A percentile compares a stretch with the other conserved stretches of the same genome.
Evolutionary conservation across 2,329 filamentous ascomycete species (phyloP).

Genomic region (Neonectria magnoliae): DNA sequence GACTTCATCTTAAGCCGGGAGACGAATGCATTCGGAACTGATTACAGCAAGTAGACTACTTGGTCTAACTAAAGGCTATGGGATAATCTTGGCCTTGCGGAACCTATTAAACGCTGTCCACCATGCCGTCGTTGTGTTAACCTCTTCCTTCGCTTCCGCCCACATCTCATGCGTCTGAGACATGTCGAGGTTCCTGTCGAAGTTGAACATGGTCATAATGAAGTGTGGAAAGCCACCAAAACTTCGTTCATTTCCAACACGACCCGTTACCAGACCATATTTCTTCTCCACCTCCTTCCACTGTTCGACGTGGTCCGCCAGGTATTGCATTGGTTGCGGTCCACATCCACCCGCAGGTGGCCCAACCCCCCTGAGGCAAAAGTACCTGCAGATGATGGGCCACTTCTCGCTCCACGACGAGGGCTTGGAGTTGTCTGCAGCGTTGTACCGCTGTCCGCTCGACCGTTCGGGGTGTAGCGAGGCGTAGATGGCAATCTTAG

Average conservation of each 20-base stretch:
- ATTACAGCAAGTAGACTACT: no score
- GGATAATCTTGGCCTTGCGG: constrained; percentile 46
- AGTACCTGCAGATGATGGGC: constrained; percentile 57
- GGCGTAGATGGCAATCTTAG: constrained; percentile 53
- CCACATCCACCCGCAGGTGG: constrained; percentile 43
- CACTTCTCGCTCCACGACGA: constrained; percentile 55
- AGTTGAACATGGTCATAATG: constrained; percentile 49
- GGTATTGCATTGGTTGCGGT: constrained; percentile 45
- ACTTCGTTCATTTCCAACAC: constrained; percentile 45
- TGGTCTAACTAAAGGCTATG: constrained; percentile 22
- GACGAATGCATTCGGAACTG: no score
- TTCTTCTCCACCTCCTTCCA: constrained; percentile 48
- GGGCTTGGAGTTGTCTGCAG: constrained; percentile 50
- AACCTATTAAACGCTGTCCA: constrained; percentile 48
- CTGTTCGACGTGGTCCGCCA: constrained; percentile 44
- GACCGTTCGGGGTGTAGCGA: constrained; percentile 52
- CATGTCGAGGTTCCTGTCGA: constrained; percentile 49
- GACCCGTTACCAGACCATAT: constrained; percentile 44
- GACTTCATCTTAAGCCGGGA: not conserved
- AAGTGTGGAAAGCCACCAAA: constrained; percentile 45
- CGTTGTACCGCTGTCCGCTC: constrained; percentile 52
- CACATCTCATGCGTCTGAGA: constrained; percentile 45
- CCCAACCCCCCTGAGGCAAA: constrained; percentile 53
- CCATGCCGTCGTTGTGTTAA: constrained; percentile 43
- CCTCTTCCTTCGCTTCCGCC: constrained; percentile 44